Evolutionary conservation across 139 green algal genomes (phyloP).

Genomic region (Ulvella scutata): DNA sequence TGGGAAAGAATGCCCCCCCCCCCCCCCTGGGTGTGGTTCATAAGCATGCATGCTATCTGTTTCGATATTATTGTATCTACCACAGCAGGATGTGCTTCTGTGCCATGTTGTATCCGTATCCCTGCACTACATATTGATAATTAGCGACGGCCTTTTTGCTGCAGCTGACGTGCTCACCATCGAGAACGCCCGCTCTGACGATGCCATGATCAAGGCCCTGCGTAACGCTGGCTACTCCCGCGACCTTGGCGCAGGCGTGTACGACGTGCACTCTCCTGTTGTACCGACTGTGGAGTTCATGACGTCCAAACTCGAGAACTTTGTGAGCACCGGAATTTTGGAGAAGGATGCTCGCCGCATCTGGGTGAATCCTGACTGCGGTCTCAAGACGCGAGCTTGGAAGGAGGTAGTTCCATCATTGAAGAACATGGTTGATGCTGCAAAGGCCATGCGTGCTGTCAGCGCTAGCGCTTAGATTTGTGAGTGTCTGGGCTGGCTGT

Average conservation of each 20-base stretch:
- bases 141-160: not conserved
- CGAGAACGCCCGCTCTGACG: constrained; percentile 66
- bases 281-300: constrained; percentile 51
- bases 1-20: not conserved
- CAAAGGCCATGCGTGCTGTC: constrained; percentile 20
- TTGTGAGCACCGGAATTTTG: constrained; percentile 48
- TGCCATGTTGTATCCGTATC: too few species aligned
- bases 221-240: constrained; percentile 40
- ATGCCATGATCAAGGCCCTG: constrained; percentile 67
- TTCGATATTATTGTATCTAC: too few species aligned
- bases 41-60: too few species aligned
- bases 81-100: too few species aligned
- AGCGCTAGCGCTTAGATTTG: too few species aligned
- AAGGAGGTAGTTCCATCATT: constrained; percentile 39
- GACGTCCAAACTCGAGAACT: constrained; percentile 29
- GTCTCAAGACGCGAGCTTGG: constrained; percentile 74
- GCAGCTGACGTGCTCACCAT: constrained; percentile 87
- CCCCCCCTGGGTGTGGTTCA: too few species aligned
- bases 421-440: constrained; percentile 52
- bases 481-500: too few species aligned
- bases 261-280: constrained; percentile 78
- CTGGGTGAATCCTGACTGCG: constrained; percentile 64
- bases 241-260: constrained; percentile 73
- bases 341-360: constrained; percentile 33
- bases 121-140: not conserved